Evolutionary conservation across 1,284 basidiomycete species (phyloP).

Genomic region (Rhodotorula mucilaginosa): DNA sequence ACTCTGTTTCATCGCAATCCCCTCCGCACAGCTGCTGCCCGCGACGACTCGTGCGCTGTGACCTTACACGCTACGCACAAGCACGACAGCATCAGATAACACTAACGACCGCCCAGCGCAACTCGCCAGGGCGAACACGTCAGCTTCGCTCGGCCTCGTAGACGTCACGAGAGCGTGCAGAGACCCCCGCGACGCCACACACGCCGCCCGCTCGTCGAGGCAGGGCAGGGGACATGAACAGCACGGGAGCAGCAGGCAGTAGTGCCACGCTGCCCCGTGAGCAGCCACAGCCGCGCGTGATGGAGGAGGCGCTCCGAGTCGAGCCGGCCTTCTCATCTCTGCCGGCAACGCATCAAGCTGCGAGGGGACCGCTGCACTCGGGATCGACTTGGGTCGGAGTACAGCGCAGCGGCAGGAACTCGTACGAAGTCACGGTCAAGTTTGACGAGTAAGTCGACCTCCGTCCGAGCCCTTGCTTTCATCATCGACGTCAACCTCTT

Average conservation of each 20-base stretch:
- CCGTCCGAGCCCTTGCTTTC: background rate
- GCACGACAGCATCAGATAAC: too few species aligned
- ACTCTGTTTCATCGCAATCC: too few species aligned
- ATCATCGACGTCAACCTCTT: background rate
- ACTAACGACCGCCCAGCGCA: too few species aligned
- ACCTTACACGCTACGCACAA: too few species aligned
- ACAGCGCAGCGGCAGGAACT: slow-evolving; percentile 60
- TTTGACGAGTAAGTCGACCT: slow-evolving; percentile 62
- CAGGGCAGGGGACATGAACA: too few species aligned
- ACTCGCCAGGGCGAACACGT: too few species aligned
- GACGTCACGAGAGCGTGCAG: too few species aligned
- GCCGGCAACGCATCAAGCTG: background rate
- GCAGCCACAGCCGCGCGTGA: background rate
- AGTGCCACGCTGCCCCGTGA: background rate
- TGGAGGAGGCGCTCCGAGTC: too few species aligned
- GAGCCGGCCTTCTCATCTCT: slow-evolving; percentile 5
- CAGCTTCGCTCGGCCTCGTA: too few species aligned
- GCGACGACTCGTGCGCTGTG: too few species aligned
- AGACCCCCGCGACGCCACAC: too few species aligned
- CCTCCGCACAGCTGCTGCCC: too few species aligned
- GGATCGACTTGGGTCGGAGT: slow-evolving; percentile 33
- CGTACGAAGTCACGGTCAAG: slow-evolving; percentile 78
- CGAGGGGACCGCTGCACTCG: slow-evolving; percentile 29
- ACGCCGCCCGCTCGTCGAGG: background rate
- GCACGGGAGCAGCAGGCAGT: background rate